phyloP scores from a whole-genome alignment of 2,329 filamentous ascomycete species.

The Colletotrichum sp. region DNA sequence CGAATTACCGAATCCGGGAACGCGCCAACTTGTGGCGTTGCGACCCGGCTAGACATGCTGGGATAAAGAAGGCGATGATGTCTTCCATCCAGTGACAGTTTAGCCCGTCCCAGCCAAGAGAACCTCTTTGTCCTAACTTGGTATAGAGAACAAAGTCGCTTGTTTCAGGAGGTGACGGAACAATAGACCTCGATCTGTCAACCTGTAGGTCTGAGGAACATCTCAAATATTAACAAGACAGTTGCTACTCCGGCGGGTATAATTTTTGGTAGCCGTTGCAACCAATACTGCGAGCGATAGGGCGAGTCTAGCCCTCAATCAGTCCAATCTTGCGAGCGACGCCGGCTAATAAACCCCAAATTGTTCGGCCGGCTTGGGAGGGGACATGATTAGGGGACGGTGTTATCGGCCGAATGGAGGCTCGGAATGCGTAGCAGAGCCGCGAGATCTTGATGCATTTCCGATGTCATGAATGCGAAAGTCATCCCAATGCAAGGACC shows the following conservation, averaged over 20 bases:
- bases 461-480: background rate
- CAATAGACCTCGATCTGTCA: background rate
- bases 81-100: background rate
- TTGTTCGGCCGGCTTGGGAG: background rate
- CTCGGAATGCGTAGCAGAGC: background rate
- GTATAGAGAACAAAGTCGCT: background rate
- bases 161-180: background rate
- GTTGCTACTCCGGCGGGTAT: background rate
- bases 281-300: background rate
- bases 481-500: background rate
- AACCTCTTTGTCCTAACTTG: background rate
- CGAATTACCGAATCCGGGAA: background rate
- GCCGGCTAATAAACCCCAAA: background rate
- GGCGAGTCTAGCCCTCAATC: background rate
- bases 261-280: background rate
- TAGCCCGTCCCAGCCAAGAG: background rate
- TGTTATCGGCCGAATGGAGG: background rate
- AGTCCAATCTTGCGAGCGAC: background rate
- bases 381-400: background rate
- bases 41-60: too few relatives aligned
- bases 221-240: background rate
- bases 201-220: background rate
- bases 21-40: background rate
- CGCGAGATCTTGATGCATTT: background rate
- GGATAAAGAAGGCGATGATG: background rate